Evolutionary conservation across 768 basidiomycete species (phyloP), one percentile per base, ranked within the genome.

Genomic region (Steccherinum ochraceum): DNA sequence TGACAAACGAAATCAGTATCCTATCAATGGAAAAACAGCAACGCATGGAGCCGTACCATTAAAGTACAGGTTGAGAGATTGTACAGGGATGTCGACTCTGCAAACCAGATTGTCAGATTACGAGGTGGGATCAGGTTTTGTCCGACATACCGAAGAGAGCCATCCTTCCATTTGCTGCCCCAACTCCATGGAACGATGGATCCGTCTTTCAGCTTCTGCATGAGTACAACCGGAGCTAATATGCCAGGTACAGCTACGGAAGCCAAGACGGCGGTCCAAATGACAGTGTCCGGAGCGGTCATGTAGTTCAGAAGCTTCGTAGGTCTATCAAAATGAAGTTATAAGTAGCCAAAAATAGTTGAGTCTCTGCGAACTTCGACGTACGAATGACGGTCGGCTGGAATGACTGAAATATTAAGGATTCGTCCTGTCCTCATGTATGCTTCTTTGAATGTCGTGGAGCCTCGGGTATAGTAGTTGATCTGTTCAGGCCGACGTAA

Each of bases 231-330:
- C 3, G 95, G 93, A 58, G 96, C 94, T 40, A 97, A 66, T 57
- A 97, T 95, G 0, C 95, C 93, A 0, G 94, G 95, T 2, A 96
- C 94, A 20, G 95, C 94, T 2, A 94, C 93, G 3, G 91, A 93
- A 4, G 93, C 92, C 40, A 95, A 69, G 30, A 89, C 59, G 2
- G 86, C 85, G 41, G 79, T 84, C 87, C 86, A 90, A 49, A 89
- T 87, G 18, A 89, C 72, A 2, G 86, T 88, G 64, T 98, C 89
- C 0, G 96, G 96, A n/a, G 93, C 89, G 18, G 93, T 94, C 54
- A 97, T 79, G 61, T 96, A 93, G 64, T 98, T 99, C 11, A 99
- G 73, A 2, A 99, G 70, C 67, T 97, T 97, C 2, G 96, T 97
- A 1, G 96, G 96, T 12, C 90, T 93, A 54, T 52, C 4, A 43